These are phyloP conservation scores for Byssothecium circinans DNA, from an alignment of 2,329 filamentous ascomycete species.

Conservation along the genomic window DNA sequence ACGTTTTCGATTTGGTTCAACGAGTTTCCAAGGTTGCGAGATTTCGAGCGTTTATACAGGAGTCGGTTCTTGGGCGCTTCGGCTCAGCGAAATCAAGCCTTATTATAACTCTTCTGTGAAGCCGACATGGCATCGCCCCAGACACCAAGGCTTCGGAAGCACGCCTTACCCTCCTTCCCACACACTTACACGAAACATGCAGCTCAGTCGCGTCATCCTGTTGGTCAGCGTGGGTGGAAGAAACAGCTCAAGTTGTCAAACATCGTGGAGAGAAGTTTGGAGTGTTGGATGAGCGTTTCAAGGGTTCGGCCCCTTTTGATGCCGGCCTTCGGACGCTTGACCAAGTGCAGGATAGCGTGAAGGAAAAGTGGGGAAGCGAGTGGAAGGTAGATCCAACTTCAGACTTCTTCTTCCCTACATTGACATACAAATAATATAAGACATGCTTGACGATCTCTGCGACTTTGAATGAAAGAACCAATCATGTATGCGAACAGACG, in stretches of 20 bases:
- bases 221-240: not conserved
- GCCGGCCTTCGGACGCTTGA: too few species aligned
- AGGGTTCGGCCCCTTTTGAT: not conserved
- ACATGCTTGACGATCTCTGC: too few species aligned
- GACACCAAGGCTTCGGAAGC: not conserved
- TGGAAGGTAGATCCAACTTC: too few species aligned
- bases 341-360: too few species aligned
- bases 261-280: not conserved
- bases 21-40: not conserved
- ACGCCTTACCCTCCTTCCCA: not conserved
- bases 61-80: too few species aligned
- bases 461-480: too few species aligned
- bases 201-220: not conserved
- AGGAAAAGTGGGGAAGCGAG: too few species aligned
- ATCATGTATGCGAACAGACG: too few species aligned
- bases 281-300: constrained; percentile 17
- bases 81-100: not conserved
- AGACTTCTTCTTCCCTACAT: too few species aligned
- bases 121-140: not conserved
- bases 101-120: not conserved
- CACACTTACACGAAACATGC: not conserved
- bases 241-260: constrained; percentile 3
- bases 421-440: too few species aligned
- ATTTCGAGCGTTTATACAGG: not conserved
- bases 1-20: not conserved